Evolutionary conservation across 2,329 filamentous ascomycete genomes (phyloP), one percentile per base, ranked within the genome.

Genomic region (Sporothrix inflata): DNA sequence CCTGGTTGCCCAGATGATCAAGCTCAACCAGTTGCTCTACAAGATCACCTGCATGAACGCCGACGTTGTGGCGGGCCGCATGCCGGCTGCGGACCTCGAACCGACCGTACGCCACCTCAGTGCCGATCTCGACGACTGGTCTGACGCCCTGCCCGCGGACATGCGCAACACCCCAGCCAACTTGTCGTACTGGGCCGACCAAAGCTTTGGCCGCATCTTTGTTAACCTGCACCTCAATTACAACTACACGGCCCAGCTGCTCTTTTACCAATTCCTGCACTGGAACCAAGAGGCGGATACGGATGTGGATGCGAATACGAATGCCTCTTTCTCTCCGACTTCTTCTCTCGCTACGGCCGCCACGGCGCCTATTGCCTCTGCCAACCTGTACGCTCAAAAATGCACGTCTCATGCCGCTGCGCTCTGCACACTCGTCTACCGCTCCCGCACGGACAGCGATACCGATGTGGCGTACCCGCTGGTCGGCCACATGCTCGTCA

Each of bases 151-250:
- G 12, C 61, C 61, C 24, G 12, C 61, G 34, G 42, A 45, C 24
- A 66, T 66, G 61, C 61, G 24, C 38, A 47, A 66, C 61, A 66
- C 61, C 14, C 21, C 61, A 8, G 42, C 11, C 61, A 66, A 66
- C 24, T 7, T 45, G 38, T 4, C 61, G n/a, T 66, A 45, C 42
- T 66, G 61, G 61, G 42, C 42, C 42, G 40, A 45, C 40, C 61
- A 30, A 21, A 40, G 40, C 14, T 66, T 45, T n/a, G 61, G 61
- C 40, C 38, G 38, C 61, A 45, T 47, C n/a, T 66, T 66, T 49
- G 40, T 66, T n/a, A 66, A 14, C 61, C 61, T 66, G 38, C 61
- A 66, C 61, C 38, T 66, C 40, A 66, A 66, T 47, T 66, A 45
- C 61, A 66, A 66, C 61, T 47, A 47, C 40, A 21, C 42, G 2